Conservation (phyloP, 345 rosid species). For the Moricandia moricandioides region DNA sequence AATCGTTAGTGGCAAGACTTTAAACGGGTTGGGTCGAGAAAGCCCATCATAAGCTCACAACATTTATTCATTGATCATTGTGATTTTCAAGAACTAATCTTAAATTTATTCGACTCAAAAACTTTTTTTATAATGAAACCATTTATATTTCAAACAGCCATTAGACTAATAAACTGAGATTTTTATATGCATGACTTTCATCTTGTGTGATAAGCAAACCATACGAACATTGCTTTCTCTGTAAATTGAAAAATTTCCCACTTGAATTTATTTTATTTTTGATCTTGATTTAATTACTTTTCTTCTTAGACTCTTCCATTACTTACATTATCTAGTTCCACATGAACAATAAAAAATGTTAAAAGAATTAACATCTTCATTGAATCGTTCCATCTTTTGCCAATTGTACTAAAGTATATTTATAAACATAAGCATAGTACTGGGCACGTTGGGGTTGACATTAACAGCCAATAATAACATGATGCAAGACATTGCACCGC, state of each 20-base stretch:
- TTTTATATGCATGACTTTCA: no score
- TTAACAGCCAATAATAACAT: conserved; percentile 23
- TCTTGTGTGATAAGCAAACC: no score
- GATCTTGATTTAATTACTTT: neutral
- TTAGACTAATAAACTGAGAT: no score
- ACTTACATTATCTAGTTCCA: neutral
- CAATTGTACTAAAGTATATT: neutral
- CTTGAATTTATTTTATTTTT: neutral
- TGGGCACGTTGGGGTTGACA: conserved; percentile 35
- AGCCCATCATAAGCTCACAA: conserved; percentile 5
- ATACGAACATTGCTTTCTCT: neutral
- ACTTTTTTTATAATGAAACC: no score
- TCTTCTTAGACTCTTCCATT: neutral
- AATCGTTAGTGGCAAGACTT: neutral
- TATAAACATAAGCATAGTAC: neutral
- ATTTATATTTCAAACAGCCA: no score
- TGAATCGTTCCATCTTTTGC: neutral
- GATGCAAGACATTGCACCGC: conserved; percentile 24
- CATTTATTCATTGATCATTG: neutral
- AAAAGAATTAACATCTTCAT: neutral
- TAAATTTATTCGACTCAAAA: no score
- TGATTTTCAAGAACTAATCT: no score
- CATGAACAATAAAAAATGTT: neutral
- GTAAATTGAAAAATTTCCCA: neutral
- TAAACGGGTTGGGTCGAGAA: neutral